Evolutionary conservation across 768 basidiomycete species (phyloP), one percentile per base, ranked within the genome.

Genomic region (Amanita exitialis): DNA sequence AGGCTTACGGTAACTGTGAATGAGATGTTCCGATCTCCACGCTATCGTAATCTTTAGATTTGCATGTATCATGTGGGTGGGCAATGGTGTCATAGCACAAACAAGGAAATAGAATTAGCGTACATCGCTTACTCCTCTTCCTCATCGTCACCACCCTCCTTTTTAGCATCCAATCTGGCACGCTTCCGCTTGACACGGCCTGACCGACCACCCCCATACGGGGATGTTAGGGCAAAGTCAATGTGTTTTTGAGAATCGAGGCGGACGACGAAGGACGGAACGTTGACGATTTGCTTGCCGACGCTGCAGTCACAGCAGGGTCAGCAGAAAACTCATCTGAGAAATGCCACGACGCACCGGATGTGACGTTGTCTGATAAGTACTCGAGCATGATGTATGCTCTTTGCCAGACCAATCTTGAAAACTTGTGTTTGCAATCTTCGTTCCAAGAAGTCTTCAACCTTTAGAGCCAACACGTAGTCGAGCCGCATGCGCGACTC

Each of bases 201-300:
- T 56, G 90, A 75, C 54, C 88, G 84, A 59, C 88, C 94, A 63
- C 95, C 95, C 66, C 94, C 95, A 64, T 90, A 95, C 51, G 95
- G 94, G 56, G 93, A 96, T 53, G 87, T 94, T 60, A 94, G 83
- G 41, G 95, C 87, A 66, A 97, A 99, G 80, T 99, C 96, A 68
- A 99, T 95, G 80, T 99, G 96, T 66, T 98, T 98, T 80, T 97
- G 94, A 54, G 92, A 95, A 78, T 97, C 96, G 60, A 98, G 87
- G 72, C 96, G 92, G 61, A 99, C 95, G 66, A 97, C 89, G 69
- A 98, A 98, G 3, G 94, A 97, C 16, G 95, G 95, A 51, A 97
- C 89, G 72, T 96, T 93, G 75, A 99, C 96, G 57, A 97, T 90
- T 72, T 99, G 96, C 74, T 93, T 95, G 68, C 96, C 96, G 65